A percentile compares a stretch with the other conserved stretches of the same genome.
Evolutionary conservation across 2,329 filamentous ascomycete genomes (phyloP).

Genomic region (Claviceps pazoutovae): DNA sequence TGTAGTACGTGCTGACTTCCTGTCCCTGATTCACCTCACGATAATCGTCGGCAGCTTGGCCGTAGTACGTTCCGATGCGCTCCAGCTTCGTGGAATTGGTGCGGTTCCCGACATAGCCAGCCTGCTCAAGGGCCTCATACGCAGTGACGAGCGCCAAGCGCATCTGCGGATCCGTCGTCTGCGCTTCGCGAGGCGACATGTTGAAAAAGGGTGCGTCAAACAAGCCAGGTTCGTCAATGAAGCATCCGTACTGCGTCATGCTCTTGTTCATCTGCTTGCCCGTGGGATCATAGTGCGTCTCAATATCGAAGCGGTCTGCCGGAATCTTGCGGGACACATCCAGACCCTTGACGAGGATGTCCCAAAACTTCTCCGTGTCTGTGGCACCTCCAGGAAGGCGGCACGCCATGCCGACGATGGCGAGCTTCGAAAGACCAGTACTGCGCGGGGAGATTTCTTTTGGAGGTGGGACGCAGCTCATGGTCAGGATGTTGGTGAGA

Average conservation of each 20-base stretch:
- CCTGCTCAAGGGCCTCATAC: conserved; percentile 66
- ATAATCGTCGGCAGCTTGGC: conserved; percentile 26
- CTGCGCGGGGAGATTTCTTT: background rate
- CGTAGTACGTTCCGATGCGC: conserved; percentile 61
- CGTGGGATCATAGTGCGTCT: conserved; percentile 50
- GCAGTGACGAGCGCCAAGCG: conserved; percentile 56
- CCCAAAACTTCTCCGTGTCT: conserved; percentile 16
- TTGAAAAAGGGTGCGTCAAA: conserved; percentile 70
- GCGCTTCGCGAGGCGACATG: conserved; percentile 62
- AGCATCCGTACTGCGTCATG: conserved; percentile 55
- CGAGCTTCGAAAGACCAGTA: conserved; percentile 43
- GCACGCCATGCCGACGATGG: conserved; percentile 55
- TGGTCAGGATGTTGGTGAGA: background rate
- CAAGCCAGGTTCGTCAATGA: conserved; percentile 50
- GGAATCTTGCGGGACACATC: conserved; percentile 50
- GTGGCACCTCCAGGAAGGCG: conserved; percentile 29
- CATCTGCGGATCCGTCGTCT: conserved; percentile 61
- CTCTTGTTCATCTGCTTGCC: conserved; percentile 53
- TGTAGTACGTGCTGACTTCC: conserved; percentile 55
- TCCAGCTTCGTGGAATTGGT: conserved; percentile 35
- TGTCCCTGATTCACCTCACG: conserved; percentile 70
- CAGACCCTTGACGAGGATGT: conserved; percentile 20
- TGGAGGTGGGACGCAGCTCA: background rate
- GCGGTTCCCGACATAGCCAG: conserved; percentile 31
- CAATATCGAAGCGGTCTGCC: conserved; percentile 48